Conservation (phyloP, 768 basidiomycete genomes). For the Boletus vinaceobasis region DNA sequence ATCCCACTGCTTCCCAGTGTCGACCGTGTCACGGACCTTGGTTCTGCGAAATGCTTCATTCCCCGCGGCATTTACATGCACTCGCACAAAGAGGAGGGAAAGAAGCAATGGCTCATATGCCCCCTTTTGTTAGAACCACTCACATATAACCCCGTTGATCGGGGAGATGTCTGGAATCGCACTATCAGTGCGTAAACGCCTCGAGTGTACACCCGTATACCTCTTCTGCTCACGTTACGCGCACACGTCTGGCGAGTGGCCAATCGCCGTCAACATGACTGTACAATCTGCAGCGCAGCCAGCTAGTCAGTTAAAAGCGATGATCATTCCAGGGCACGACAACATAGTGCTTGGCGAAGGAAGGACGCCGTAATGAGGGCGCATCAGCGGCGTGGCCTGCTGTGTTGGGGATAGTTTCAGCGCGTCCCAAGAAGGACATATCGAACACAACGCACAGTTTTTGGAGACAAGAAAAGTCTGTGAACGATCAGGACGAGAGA, state of each 20-base stretch:
- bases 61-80: slow-evolving; percentile 32
- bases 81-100: slow-evolving; percentile 11
- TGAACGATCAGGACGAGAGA: slow-evolving; percentile 12
- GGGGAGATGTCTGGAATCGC: slow-evolving; percentile 10
- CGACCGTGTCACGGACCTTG: slow-evolving; percentile 24
- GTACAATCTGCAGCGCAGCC: slow-evolving; percentile 8
- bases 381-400: slow-evolving; percentile 33
- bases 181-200: slow-evolving; percentile 3
- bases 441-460: slow-evolving; percentile 5
- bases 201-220: neutral
- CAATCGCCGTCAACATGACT: slow-evolving; percentile 12
- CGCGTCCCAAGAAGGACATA: slow-evolving; percentile 20
- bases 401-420: slow-evolving; percentile 12
- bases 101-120: slow-evolving; percentile 9
- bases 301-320: slow-evolving; percentile 16
- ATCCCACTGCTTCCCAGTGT: slow-evolving; percentile 14
- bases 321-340: slow-evolving; percentile 10
- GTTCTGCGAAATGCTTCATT: slow-evolving; percentile 16
- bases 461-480: slow-evolving; percentile 2
- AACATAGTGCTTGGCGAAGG: slow-evolving; percentile 11
- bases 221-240: slow-evolving; percentile 15
- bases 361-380: slow-evolving; percentile 29
- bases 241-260: slow-evolving; percentile 4
- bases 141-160: slow-evolving; percentile 20
- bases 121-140: slow-evolving; percentile 1